phyloP scores from a whole-genome alignment of 2,329 filamentous ascomycete species.

The Ophiostoma himal-ulmi region DNA sequence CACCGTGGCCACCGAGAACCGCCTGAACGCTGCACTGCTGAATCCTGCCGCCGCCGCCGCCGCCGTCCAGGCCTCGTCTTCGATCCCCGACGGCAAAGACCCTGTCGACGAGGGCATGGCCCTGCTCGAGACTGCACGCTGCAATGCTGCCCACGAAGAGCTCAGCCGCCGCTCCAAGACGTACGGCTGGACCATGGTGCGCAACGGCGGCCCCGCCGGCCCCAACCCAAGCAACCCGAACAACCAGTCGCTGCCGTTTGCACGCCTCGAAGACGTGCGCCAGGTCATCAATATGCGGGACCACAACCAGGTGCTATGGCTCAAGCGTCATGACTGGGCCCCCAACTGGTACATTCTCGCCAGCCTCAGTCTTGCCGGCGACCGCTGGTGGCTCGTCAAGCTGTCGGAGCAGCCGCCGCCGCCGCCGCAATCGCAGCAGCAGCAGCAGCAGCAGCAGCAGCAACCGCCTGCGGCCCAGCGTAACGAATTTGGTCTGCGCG shows the following conservation, averaged over 20 bases:
- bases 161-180: constrained; percentile 55
- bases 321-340: constrained; percentile 66
- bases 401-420: constrained; percentile 41
- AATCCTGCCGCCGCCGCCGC: background rate
- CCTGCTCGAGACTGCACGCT: constrained; percentile 57
- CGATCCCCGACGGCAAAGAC: constrained; percentile 37
- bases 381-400: constrained; percentile 73
- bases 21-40: constrained; percentile 48
- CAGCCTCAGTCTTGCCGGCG: constrained; percentile 64
- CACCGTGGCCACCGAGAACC: constrained; percentile 54
- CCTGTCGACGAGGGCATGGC: constrained; percentile 52
- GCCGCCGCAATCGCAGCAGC: constrained; percentile 21
- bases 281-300: constrained; percentile 57
- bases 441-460: background rate
- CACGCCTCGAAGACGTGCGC: constrained; percentile 51
- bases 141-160: constrained; percentile 54
- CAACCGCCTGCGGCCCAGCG: background rate
- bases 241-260: constrained; percentile 32
- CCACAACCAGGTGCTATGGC: constrained; percentile 59
- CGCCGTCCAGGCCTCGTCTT: background rate
- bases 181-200: constrained; percentile 56
- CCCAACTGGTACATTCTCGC: constrained; percentile 64
- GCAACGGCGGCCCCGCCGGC: constrained; percentile 31
- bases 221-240: constrained; percentile 24
- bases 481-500: constrained; percentile 3